A percentile compares a stretch with the other conserved stretches of the same genome.
phyloP scores from a whole-genome alignment of 2,329 filamentous ascomycete species.

The Colletotrichum somersetense region DNA sequence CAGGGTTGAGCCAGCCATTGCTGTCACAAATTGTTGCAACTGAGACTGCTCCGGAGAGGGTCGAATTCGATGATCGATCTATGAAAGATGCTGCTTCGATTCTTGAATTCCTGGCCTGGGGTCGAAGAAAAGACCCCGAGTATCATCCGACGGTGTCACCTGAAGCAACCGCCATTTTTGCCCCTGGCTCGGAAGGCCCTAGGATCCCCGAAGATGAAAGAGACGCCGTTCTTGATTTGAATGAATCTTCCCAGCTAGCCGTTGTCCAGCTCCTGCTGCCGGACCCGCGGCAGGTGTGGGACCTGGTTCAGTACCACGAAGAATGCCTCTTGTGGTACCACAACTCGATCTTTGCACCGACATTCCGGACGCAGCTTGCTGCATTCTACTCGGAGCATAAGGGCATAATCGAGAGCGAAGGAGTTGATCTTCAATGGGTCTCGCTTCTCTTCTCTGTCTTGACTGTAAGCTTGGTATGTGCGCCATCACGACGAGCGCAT shows the following conservation, averaged over 20 bases:
- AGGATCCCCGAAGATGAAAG: background rate
- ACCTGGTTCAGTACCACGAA: slow-evolving; percentile 45
- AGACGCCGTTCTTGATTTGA: background rate
- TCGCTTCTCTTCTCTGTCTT: slow-evolving; percentile 60
- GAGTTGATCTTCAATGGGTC: slow-evolving; percentile 59
- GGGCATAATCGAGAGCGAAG: slow-evolving; percentile 50
- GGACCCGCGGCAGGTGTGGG: slow-evolving; percentile 30
- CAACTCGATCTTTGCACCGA: slow-evolving; percentile 46
- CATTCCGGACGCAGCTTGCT: slow-evolving; percentile 53
- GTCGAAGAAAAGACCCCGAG: slow-evolving; percentile 56
- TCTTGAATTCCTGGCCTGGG: slow-evolving; percentile 63
- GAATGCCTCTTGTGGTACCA: slow-evolving; percentile 47
- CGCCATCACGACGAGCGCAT: slow-evolving; percentile 50
- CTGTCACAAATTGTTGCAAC: background rate
- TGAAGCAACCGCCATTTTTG: background rate
- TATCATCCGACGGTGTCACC: slow-evolving; percentile 43
- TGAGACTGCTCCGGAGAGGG: background rate
- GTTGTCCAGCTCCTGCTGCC: background rate
- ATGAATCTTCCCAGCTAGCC: background rate
- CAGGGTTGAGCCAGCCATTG: background rate
- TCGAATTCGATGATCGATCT: background rate
- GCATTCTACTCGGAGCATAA: slow-evolving; percentile 52
- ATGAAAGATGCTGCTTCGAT: slow-evolving; percentile 59
- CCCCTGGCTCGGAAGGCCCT: background rate
- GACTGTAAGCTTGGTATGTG: slow-evolving; percentile 57